Evolutionary conservation across 225 moss, liverwort and hornwort species (phyloP).

Genomic region (Rhytidiadelphus loreus): DNA sequence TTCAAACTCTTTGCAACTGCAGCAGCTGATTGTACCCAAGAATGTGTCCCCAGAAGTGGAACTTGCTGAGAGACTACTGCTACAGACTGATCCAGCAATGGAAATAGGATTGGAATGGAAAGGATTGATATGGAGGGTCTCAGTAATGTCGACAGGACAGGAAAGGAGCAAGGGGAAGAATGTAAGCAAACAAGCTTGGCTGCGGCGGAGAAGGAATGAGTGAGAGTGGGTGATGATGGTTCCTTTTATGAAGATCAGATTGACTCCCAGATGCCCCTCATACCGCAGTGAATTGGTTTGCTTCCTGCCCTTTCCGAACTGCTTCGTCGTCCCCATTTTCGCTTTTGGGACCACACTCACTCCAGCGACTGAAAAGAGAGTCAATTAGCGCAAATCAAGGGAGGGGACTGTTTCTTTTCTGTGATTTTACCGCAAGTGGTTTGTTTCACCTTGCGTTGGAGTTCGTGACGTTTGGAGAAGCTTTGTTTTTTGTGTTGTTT

Average conservation of each 20-base stretch:
- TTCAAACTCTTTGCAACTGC: not conserved
- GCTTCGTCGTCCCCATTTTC: not conserved
- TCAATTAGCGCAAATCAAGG: not conserved
- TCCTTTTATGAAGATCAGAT: not conserved
- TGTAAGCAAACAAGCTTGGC: too few relatives aligned
- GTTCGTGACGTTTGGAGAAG: not conserved
- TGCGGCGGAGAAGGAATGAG: not conserved
- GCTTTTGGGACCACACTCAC: conserved; percentile 14
- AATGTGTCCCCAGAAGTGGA: not conserved
- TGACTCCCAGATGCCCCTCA: not conserved
- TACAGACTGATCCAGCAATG: too few relatives aligned
- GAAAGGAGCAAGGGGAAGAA: not conserved
- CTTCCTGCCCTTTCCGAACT: not conserved
- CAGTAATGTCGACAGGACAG: not conserved
- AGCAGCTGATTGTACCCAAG: not conserved
- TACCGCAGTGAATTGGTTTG: not conserved
- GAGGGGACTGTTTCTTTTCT: not conserved
- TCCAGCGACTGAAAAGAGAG: not conserved
- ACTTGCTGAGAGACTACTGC: not conserved
- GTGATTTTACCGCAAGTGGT: not conserved
- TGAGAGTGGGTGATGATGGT: too few relatives aligned
- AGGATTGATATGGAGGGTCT: not conserved
- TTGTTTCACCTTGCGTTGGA: not conserved
- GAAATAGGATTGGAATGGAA: not conserved
- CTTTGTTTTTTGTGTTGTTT: not conserved